Percentiles rank a stretch among this genome's conserved stretches.
Evolutionary conservation across 2,329 filamentous ascomycete species (phyloP).

Genomic region (Cladosporium colombiae): DNA sequence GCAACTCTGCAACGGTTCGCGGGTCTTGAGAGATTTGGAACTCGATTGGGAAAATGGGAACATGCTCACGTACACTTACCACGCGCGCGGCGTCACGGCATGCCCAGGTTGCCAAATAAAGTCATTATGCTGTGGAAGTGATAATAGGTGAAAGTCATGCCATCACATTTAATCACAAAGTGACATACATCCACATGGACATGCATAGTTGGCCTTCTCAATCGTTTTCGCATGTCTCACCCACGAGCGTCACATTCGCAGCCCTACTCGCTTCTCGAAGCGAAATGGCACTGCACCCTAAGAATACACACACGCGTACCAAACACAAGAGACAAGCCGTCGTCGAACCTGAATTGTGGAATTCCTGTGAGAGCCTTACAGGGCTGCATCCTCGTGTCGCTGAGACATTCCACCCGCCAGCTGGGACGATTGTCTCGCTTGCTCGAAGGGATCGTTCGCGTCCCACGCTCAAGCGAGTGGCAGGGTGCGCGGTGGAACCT

Average conservation of each 20-base stretch:
- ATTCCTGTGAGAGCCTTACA: neutral
- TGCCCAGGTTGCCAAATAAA: neutral
- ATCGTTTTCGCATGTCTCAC: neutral
- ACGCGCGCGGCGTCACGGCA: neutral
- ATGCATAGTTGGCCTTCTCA: neutral
- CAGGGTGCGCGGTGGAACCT: conserved; percentile 9
- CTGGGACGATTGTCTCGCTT: conserved; percentile 2
- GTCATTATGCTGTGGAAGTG: neutral
- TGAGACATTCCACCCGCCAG: neutral
- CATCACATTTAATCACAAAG: neutral
- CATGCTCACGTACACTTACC: neutral
- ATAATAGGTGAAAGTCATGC: neutral
- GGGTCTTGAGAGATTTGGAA: neutral
- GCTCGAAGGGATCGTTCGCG: conserved; percentile 3
- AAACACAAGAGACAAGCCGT: neutral
- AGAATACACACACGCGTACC: neutral
- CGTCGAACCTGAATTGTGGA: neutral
- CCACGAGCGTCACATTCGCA: neutral
- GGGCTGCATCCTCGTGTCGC: neutral
- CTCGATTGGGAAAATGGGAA: neutral
- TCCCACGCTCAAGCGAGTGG: conserved; percentile 5
- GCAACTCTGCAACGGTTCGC: neutral
- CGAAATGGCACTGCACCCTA: neutral
- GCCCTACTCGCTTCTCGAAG: neutral
- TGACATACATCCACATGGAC: neutral